Evolutionary conservation across 2,329 filamentous ascomycete species (phyloP), one percentile per base, ranked within the genome.

Genomic region (Fusarium sp.): DNA sequence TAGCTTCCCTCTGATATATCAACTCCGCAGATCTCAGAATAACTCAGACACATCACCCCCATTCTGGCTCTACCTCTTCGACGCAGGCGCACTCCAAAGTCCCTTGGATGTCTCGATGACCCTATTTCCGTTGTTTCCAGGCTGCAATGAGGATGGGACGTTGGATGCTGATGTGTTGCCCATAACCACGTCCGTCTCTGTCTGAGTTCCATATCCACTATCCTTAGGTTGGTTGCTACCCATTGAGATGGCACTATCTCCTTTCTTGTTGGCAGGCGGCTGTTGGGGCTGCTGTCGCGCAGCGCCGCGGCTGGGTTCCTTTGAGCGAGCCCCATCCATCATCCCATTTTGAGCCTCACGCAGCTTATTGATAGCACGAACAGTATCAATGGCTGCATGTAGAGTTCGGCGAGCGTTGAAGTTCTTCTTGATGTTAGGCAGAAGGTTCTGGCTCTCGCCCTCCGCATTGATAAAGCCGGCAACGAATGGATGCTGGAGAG

Each of bases 371-470:
- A 92, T 92, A 38, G 90, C 90, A 53, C 91, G 86, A 52, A 92
- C 90, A 4, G 90, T 92, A 79, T 92, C 90, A 79, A 92, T 92
- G 62, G 91, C 90, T 36, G 91, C 90, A 76, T 92, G 90, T 54
- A 92, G 83, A 33, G 90, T 92, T 76, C 90, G 85, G 63, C 90
- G 85, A 45, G 90, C 90, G 76, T 92, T 92, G 83, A 92, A 92
- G 83, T 92, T 92, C 87, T 92, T 92, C 86, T 92, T 91, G 79
- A 92, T 90, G 11, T 88, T 89, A 13, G 90, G 90, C 68, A 92
- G 82, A 71, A 92, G 82, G 83, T 92, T 91, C 80, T 88, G 86
- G 77, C 88, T 88, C 54, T 80, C 82, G 70, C 81, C 86, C 65
- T 85, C 85, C 46, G 81, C 79, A 38, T 82, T 79, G 41, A 85